A percentile compares a stretch with the other conserved stretches of the same genome.
Conservation (phyloP, 768 basidiomycete species). For the Leccinum longicurvipes region DNA sequence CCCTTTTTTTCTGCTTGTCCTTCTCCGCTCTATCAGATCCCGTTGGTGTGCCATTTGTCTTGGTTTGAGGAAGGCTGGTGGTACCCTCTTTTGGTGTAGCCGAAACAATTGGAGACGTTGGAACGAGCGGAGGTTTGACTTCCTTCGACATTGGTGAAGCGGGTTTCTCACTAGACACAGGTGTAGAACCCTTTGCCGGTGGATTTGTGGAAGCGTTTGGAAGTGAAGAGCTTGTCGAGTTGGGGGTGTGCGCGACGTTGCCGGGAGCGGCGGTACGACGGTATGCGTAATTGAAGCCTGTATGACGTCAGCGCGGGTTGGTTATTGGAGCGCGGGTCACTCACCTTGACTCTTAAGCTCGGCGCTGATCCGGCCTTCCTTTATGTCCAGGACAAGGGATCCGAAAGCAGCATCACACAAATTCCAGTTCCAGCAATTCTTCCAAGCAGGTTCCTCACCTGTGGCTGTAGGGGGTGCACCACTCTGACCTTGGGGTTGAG, state of each 20-base stretch:
- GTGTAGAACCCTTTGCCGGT: constrained; percentile 33
- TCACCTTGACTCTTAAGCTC: constrained; percentile 91
- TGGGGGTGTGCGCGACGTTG: constrained; percentile 56
- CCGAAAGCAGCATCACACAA: constrained; percentile 95
- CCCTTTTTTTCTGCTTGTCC: constrained; percentile 57
- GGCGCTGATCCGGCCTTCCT: constrained; percentile 87
- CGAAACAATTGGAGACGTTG: constrained; percentile 33
- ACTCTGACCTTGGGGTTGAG: constrained; percentile 43
- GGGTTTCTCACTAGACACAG: constrained; percentile 36
- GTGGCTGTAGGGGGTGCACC: constrained; percentile 45
- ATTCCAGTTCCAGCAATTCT: constrained; percentile 99
- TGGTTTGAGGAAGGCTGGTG: constrained; percentile 31
- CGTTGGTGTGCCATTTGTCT: constrained; percentile 32
- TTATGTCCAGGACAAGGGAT: constrained; percentile 80
- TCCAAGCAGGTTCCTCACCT: constrained; percentile 92
- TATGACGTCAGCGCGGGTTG: constrained; percentile 5
- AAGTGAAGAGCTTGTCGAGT: constrained; percentile 50
- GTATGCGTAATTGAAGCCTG: constrained; percentile 96
- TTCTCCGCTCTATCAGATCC: constrained; percentile 51
- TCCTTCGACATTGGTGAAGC: constrained; percentile 29
- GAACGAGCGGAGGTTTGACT: constrained; percentile 34
- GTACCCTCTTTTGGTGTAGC: constrained; percentile 36
- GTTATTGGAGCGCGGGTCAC: constrained; percentile 14
- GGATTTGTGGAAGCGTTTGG: constrained; percentile 36
- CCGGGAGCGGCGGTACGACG: constrained; percentile 63